Percentiles rank a stretch among this genome's conserved stretches.
phyloP scores from a whole-genome alignment of 1,284 basidiomycete species.

The Earliella scabrosa region DNA sequence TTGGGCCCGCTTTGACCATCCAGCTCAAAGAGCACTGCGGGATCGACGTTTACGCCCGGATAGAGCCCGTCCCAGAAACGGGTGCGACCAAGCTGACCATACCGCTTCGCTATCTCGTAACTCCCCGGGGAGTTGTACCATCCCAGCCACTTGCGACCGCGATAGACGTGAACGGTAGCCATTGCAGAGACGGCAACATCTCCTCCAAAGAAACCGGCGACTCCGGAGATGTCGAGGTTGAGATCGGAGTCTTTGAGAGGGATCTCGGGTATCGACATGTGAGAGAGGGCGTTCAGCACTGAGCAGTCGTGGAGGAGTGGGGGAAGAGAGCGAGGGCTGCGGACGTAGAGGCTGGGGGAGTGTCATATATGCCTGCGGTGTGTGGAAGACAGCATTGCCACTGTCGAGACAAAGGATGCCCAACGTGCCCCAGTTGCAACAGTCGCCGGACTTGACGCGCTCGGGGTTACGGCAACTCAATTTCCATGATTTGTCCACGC shows the following conservation, averaged over 20 bases:
- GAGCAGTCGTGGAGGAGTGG: background rate
- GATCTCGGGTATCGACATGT: conserved; percentile 7
- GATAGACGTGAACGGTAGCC: conserved; percentile 26
- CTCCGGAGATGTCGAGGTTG: conserved; percentile 25
- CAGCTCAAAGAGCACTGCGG: conserved; percentile 25
- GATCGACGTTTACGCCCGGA: conserved; percentile 26
- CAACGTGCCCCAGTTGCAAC: too few relatives aligned
- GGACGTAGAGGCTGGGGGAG: too few relatives aligned
- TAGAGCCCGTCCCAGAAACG: conserved; percentile 28
- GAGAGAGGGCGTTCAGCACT: background rate
- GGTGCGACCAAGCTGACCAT: conserved; percentile 21
- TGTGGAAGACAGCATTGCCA: background rate
- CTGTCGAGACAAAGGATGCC: background rate
- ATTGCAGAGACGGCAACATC: conserved; percentile 26
- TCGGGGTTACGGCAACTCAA: too few relatives aligned
- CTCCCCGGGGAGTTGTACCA: conserved; percentile 28
- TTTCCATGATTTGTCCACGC: too few relatives aligned
- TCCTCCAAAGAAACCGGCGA: conserved; percentile 27
- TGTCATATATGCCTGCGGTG: too few relatives aligned
- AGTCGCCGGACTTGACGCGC: too few relatives aligned
- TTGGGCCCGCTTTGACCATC: conserved; percentile 22
- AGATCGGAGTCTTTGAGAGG: conserved; percentile 16
- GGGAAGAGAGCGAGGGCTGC: background rate
- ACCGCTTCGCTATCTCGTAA: conserved; percentile 28
- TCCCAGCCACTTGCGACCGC: conserved; percentile 24